Base-by-base conservation (phyloP, 2,329 filamentous ascomycete genomes). In the Fusarium temperatum region DNA sequence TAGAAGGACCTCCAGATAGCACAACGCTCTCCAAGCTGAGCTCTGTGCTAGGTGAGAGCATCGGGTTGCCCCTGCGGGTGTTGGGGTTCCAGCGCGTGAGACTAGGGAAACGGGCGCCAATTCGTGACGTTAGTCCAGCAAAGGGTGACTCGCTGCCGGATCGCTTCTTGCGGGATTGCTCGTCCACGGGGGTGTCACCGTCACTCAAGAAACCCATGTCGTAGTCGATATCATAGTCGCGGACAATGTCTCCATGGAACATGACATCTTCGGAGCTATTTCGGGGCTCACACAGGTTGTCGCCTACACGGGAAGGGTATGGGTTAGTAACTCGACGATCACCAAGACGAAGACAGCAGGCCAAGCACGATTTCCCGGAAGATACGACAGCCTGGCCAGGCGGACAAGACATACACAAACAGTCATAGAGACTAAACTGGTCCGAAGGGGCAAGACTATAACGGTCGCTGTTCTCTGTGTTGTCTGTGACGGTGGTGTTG, bases 1-100 rank as follows among this genome's bases (percentile, higher is more conserved):
- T 93, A 6, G 94, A 96, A 6, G 91, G 87, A 13, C 91, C 88
- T 55, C 89, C 86, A 5, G 91, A 92, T 24, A 86, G 91, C 14
- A 78, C 75, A 90, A 91, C 91, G 65, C 92, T 93, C 79, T 98
- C 95, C 56, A 97, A 89, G 22, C 90, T 94, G 30, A 96, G 88
- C 78, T 98, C 96, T 47, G 96, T 97, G 71, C 92, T 92, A 1
- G 94, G 93, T 1, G 85, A 87, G 18, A 86, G 83, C 51, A 85
- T 84, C 20, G 84, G 80, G 61, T 84, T 85, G n/a, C 83, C 80
- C 41, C 85, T 84, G 67, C 84, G 85, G 44, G 81, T 81, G 41
- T 80, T 82, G 1, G 85, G 83, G 64, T 83, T 86, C 87, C 87
- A 89, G 26, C 86, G 85, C 3, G 84, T 82, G 45, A 90, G 81